Percentiles rank a stretch among this genome's conserved stretches.
Conservation (phyloP, 2,329 filamentous ascomycete genomes). For the Fusarium newnesense region DNA sequence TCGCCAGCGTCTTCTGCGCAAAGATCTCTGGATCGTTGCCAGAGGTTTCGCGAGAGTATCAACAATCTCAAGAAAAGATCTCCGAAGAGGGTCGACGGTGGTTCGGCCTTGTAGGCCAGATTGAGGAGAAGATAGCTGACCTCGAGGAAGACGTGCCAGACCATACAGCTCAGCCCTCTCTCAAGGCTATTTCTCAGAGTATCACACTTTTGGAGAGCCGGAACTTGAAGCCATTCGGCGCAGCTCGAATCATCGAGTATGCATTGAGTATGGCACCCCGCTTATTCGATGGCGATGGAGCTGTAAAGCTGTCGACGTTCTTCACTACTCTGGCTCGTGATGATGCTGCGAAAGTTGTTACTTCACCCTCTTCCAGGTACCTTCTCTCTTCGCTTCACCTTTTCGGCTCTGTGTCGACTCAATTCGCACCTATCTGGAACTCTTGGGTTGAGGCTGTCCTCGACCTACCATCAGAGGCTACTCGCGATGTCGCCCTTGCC, state of each 20-base stretch:
- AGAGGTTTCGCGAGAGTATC: slow-evolving; percentile 82
- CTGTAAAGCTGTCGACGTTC: slow-evolving; percentile 53
- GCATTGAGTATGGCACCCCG: slow-evolving; percentile 52
- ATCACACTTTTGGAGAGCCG: slow-evolving; percentile 58
- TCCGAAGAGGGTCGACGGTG: slow-evolving; percentile 75
- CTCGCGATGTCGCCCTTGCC: slow-evolving; percentile 50
- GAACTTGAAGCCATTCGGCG: slow-evolving; percentile 68
- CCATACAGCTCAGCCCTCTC: slow-evolving; percentile 46
- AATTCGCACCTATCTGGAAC: slow-evolving; percentile 58
- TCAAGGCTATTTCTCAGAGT: slow-evolving; percentile 47
- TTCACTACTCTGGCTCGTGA: slow-evolving; percentile 63
- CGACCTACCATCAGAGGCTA: slow-evolving; percentile 36
- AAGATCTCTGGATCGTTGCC: slow-evolving; percentile 80
- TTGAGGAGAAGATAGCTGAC: slow-evolving; percentile 51
- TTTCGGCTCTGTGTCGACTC: slow-evolving; percentile 56
- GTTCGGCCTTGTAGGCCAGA: slow-evolving; percentile 65
- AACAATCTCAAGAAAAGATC: slow-evolving; percentile 75
- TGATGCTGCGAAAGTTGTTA: slow-evolving; percentile 67
- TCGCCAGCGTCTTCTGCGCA: slow-evolving; percentile 71
- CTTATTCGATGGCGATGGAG: slow-evolving; percentile 52
- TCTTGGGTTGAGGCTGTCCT: slow-evolving; percentile 57
- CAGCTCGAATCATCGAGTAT: slow-evolving; percentile 58
- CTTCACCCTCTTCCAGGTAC: slow-evolving; percentile 74
- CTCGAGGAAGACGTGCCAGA: slow-evolving; percentile 39
- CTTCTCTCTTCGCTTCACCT: slow-evolving; percentile 73